A percentile compares a stretch with the other conserved stretches of the same genome.
Conservation (phyloP, 2,329 filamentous ascomycete species). For the Neofusicoccum sp. region DNA sequence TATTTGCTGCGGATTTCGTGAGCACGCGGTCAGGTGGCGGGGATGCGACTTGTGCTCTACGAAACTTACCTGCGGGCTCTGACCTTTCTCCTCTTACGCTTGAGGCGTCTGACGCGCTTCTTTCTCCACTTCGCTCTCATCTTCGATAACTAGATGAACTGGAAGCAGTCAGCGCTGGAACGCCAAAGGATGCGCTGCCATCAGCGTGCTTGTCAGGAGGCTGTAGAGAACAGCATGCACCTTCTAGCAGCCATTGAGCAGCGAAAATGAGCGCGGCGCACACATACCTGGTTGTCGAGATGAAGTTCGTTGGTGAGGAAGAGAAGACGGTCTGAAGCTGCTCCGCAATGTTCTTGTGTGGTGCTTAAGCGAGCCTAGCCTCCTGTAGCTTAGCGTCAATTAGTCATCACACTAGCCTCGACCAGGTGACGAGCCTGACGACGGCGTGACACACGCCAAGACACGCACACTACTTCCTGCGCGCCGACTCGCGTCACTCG, state of each 20-base stretch:
- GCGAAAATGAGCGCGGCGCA: not conserved
- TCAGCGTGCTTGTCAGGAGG: constrained; percentile 19
- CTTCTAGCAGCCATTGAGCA: constrained; percentile 12
- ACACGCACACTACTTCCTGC: not conserved
- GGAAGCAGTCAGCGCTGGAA: not conserved
- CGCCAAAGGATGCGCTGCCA: constrained; percentile 18
- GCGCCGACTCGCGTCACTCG: not conserved
- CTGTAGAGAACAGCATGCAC: constrained; percentile 14
- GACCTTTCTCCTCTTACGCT: constrained; percentile 99
- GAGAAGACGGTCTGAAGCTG: constrained; percentile 22
- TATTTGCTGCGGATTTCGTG: constrained; percentile 42
- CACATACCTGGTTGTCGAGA: constrained; percentile 45
- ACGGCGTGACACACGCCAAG: constrained; percentile 13
- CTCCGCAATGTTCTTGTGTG: constrained; percentile 15
- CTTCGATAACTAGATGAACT: constrained; percentile 44
- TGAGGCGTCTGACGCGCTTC: constrained; percentile 98
- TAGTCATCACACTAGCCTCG: constrained; percentile 2
- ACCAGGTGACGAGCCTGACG: not conserved
- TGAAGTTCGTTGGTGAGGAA: constrained; percentile 41
- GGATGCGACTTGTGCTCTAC: not conserved
- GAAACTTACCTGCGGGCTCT: constrained; percentile 85
- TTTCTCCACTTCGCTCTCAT: constrained; percentile 99
- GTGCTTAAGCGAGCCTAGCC: constrained; percentile 17
- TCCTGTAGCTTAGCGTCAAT: not conserved
- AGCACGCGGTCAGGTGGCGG: constrained; percentile 12